phyloP scores from a whole-genome alignment of 768 basidiomycete genomes.

The Trametes villosa region DNA sequence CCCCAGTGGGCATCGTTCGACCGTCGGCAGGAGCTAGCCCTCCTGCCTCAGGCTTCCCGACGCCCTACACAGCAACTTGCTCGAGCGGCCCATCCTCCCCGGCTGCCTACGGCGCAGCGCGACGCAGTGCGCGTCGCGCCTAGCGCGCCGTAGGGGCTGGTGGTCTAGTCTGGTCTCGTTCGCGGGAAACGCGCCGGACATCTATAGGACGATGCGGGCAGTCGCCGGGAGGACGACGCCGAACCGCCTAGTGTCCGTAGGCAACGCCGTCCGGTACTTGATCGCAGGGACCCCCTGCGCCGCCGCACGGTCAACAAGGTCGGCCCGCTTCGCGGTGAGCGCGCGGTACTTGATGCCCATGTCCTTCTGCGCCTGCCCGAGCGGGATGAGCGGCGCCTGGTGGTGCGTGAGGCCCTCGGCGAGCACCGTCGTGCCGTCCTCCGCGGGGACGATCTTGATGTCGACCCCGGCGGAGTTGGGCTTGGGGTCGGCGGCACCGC shows the following conservation, averaged over 20 bases:
- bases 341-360: conserved; percentile 22
- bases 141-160: neutral
- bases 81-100: neutral
- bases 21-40: conserved; percentile 3
- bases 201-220: neutral
- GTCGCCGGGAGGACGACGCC: conserved; percentile 3
- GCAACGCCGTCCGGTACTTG: conserved; percentile 20
- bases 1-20: too few species aligned
- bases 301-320: conserved; percentile 16
- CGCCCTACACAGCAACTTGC: neutral
- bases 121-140: neutral
- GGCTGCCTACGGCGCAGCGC: conserved; percentile 4
- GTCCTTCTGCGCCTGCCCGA: conserved; percentile 24
- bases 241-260: neutral
- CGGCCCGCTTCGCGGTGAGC: conserved; percentile 20
- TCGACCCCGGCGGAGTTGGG: conserved; percentile 10
- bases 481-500: too few species aligned
- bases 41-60: neutral
- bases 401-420: conserved; percentile 24
- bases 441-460: conserved; percentile 11
- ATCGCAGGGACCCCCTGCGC: conserved; percentile 19
- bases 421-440: conserved; percentile 11
- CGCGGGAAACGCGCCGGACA: neutral
- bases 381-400: conserved; percentile 20
- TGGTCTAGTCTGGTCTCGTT: neutral